These are phyloP conservation scores for Colletotrichum sp. DNA, from an alignment of 2,329 filamentous ascomycete genomes.

Conservation along the genomic window DNA sequence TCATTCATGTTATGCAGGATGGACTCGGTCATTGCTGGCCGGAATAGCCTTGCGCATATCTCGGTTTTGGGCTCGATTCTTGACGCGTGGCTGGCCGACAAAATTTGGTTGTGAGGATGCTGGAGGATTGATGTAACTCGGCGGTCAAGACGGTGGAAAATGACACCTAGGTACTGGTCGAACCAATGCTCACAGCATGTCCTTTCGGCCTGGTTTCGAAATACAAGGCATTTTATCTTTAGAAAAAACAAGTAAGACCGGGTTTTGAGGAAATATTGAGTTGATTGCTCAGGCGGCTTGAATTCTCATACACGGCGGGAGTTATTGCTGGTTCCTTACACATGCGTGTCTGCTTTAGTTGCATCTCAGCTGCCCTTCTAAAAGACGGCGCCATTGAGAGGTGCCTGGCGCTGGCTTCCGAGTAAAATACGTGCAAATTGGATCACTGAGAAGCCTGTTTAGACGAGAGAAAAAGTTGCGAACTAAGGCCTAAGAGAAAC, in stretches of 20 bases:
- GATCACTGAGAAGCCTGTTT: not conserved
- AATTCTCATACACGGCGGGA: not conserved
- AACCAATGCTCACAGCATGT: not conserved
- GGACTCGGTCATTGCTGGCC: not conserved
- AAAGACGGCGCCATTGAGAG: not conserved
- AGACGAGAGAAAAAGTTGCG: not conserved
- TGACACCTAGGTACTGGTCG: not conserved
- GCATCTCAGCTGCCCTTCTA: not conserved
- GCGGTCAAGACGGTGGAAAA: not conserved
- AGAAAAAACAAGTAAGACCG: no score
- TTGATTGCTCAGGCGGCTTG: not conserved
- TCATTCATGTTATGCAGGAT: not conserved
- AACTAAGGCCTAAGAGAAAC: not conserved
- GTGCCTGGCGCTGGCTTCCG: not conserved
- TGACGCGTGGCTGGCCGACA: not conserved
- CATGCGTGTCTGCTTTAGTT: not conserved
- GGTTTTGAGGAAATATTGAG: not conserved
- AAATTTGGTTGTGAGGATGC: not conserved
- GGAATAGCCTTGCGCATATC: not conserved
- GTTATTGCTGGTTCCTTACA: not conserved
- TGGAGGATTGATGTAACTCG: not conserved
- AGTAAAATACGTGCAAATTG: not conserved
- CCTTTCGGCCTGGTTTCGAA: not conserved
- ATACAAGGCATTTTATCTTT: not conserved
- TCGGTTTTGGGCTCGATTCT: not conserved